A percentile compares a stretch with the other conserved stretches of the same genome.
phyloP scores from a whole-genome alignment of 2,329 filamentous ascomycete species.

The Stachybotrys echinatus region DNA sequence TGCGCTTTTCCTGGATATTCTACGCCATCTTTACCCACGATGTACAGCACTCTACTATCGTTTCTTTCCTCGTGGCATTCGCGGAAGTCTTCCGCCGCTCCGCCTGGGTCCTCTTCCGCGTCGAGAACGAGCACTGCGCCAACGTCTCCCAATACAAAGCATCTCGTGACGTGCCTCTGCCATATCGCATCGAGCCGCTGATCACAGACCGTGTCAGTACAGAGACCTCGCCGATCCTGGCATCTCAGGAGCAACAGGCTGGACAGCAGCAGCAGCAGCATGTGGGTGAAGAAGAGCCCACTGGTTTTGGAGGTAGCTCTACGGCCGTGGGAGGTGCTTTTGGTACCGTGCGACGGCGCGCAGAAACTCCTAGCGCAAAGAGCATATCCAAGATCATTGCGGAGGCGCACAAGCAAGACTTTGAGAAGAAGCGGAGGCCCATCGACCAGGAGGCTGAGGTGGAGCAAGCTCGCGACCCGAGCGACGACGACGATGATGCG shows the following conservation, averaged over 20 bases:
- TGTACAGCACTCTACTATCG: constrained; percentile 74
- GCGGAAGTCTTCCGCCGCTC: constrained; percentile 80
- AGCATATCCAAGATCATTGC: constrained; percentile 63
- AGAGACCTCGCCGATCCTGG: constrained; percentile 17
- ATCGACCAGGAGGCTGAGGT: constrained; percentile 17
- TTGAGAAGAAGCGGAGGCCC: constrained; percentile 66
- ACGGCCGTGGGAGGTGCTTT: constrained; percentile 13
- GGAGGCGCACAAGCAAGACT: constrained; percentile 84
- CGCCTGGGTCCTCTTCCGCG: constrained; percentile 87
- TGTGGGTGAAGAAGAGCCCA: constrained; percentile 2
- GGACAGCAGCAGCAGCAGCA: constrained; percentile 1
- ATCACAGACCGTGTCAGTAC: constrained; percentile 32
- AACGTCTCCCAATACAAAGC: constrained; percentile 90
- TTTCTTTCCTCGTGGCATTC: constrained; percentile 74
- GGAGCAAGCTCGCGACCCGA: constrained; percentile 17
- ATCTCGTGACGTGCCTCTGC: constrained; percentile 78
- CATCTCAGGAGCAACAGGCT: constrained; percentile 11
- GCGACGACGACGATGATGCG: constrained; percentile 30
- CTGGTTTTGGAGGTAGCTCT: constrained; percentile 10
- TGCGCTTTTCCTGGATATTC: constrained; percentile 92
- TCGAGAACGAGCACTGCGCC: constrained; percentile 95
- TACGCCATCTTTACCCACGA: constrained; percentile 80
- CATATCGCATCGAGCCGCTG: constrained; percentile 60
- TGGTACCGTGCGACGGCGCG: constrained; percentile 22
- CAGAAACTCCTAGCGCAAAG: constrained; percentile 23